A percentile compares a stretch with the other conserved stretches of the same genome.
These are phyloP conservation scores for Jatropha podagrica DNA, from an alignment of 441 rosid genomes.

Conservation along the genomic window DNA sequence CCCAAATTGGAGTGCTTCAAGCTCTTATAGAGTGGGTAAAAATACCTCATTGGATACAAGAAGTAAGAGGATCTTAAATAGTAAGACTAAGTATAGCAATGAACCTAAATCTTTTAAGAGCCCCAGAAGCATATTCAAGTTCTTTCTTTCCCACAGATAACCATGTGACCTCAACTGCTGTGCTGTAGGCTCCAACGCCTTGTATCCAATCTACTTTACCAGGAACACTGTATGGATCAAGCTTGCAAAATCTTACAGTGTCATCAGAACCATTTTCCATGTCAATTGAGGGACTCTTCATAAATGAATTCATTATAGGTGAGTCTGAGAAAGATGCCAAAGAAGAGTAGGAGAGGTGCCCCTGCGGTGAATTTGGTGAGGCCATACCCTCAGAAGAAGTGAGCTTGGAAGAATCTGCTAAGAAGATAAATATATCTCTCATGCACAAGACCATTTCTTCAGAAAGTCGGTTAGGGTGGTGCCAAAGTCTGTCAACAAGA, in stretches of 20 bases:
- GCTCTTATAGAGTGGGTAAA: neutral
- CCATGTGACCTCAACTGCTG: constrained; percentile 62
- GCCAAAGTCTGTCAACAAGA: constrained; percentile 46
- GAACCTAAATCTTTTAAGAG: constrained; percentile 67
- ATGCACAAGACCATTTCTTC: constrained; percentile 74
- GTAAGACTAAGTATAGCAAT: neutral
- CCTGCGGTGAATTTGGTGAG: constrained; percentile 45
- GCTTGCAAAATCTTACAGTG: constrained; percentile 24
- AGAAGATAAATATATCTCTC: constrained; percentile 64
- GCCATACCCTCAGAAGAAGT: constrained; percentile 33
- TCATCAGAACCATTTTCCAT: constrained; percentile 28
- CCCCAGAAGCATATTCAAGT: constrained; percentile 61
- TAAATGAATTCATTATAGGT: constrained; percentile 31
- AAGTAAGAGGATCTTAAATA: neutral
- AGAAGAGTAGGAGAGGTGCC: constrained; percentile 48
- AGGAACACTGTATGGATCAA: constrained; percentile 51
- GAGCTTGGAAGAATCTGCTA: constrained; percentile 52
- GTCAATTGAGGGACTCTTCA: constrained; percentile 35
- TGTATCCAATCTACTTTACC: constrained; percentile 47
- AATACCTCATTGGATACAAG: neutral
- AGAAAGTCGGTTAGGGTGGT: constrained; percentile 53
- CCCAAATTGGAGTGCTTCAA: neutral
- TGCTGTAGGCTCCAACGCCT: constrained; percentile 45
- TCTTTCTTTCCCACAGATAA: constrained; percentile 68
- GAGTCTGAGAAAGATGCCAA: constrained; percentile 45